Base-by-base conservation (phyloP, 306 rosid genomes). In the Gastrolobium bilobum region DNA sequence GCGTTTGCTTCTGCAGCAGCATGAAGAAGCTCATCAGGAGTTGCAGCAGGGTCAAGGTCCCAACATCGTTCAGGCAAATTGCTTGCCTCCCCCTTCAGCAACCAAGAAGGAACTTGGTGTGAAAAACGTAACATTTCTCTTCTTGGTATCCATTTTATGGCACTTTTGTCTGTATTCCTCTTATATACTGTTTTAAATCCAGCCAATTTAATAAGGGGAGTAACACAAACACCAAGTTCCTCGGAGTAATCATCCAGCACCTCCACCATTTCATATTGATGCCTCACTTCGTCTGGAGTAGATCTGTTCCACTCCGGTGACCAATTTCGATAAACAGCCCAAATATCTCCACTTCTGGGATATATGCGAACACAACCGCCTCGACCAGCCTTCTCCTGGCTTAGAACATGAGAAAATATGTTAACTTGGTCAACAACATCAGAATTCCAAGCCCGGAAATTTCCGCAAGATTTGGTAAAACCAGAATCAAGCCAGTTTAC, bases 1-100 rank as follows among this genome's bases (percentile, higher is more conserved):
- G 77, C 73, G 33, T 79, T 84, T 35, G 79, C 80, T 70, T 76
- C 89, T 74, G 83, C 42, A 7, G 88, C 91, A 61, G 88, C 85
- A 73, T 91, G 94, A 86, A 96, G 99, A 74, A 93, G 92, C 40
- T 91, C 99, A 43, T 96, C 98, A 4, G 99, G 99, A 69, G 97
- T 96, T 54, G 99, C 99, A 40, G 99, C 99, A 0, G 98, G 98
- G 78, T 93, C 99, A 5, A 93, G 94, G 78, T 96, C 99, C 98
- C 98, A 96, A 73, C 96, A 91, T 73, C 84, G 86, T 46, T 84
- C 97, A 3, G 97, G 92, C 78, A 96, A 81, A 81, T 88, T 76
- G 66, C 67, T 53, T 38, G 84, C 85, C 68, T 87, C 93, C 80
- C 86, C 88, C 50, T 85, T 82, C 30, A 96, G 90, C 77, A 85